A percentile compares a stretch with the other conserved stretches of the same genome.
phyloP scores from a whole-genome alignment of 208 protist genomes.

The Leishmania mexicana region DNA sequence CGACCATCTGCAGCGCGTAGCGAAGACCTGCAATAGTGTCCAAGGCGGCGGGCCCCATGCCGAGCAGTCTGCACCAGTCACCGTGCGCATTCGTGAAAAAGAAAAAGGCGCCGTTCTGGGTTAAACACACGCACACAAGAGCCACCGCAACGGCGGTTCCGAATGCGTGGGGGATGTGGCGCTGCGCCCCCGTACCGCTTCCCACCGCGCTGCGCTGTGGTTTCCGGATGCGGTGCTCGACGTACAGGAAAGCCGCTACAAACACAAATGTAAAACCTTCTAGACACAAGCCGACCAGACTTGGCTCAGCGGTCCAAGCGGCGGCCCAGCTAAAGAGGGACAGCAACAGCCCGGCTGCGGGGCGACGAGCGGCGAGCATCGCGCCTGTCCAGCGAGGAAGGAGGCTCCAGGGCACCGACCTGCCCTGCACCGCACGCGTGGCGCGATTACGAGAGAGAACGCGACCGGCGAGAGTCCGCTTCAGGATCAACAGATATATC shows the following conservation, averaged over 20 bases:
- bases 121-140: conserved; percentile 5
- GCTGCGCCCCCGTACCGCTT: background rate
- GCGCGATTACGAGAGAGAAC: background rate
- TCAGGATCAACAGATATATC: conserved; percentile 10
- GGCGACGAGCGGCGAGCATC: background rate
- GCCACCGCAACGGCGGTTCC: background rate
- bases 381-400: background rate
- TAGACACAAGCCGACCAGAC: conserved; percentile 20
- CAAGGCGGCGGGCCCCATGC: conserved; percentile 9
- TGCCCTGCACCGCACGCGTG: background rate
- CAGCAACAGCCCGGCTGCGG: conserved; percentile 9
- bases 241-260: background rate
- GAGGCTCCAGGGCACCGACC: background rate
- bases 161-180: background rate
- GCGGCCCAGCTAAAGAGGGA: conserved; percentile 13
- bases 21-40: conserved; percentile 8
- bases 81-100: background rate
- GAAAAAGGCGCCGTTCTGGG: conserved; percentile 14
- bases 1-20: conserved; percentile 20
- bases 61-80: conserved; percentile 12
- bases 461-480: background rate
- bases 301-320: conserved; percentile 19
- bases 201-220: background rate
- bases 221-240: background rate
- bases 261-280: conserved; percentile 26